Evolutionary conservation across 495 filamentous ascomycete genomes (phyloP).

Genomic region (Lasiosphaeria hispida): DNA sequence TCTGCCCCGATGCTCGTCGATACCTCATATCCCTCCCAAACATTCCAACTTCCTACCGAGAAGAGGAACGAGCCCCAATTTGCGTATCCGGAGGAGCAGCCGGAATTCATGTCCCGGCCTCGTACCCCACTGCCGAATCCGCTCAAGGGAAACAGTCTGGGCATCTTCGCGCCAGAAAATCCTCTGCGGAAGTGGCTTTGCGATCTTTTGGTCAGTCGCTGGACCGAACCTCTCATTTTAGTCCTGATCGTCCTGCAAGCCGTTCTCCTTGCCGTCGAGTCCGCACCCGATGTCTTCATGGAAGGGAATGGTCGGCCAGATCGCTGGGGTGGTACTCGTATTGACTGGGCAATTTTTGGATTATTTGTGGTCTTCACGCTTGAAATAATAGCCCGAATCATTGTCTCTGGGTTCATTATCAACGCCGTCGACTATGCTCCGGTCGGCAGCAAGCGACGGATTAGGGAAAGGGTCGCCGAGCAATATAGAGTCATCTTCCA

Average conservation of each 20-base stretch:
- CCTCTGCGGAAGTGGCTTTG: slow-evolving; percentile 71
- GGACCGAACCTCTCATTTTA: slow-evolving; percentile 83
- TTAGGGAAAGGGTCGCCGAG: slow-evolving; percentile 68
- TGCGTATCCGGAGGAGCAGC: slow-evolving; percentile 23
- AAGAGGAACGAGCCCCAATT: slow-evolving; percentile 44
- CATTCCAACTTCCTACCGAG: slow-evolving; percentile 44
- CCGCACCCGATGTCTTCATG: slow-evolving; percentile 63
- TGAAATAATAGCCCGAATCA: slow-evolving; percentile 74
- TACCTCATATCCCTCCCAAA: slow-evolving; percentile 47
- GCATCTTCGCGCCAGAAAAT: slow-evolving; percentile 77
- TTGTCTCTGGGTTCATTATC: slow-evolving; percentile 88
- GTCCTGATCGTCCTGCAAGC: slow-evolving; percentile 86
- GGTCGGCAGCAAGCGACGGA: slow-evolving; percentile 65
- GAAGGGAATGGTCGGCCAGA: slow-evolving; percentile 45
- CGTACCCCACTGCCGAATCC: slow-evolving; percentile 67
- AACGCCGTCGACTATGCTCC: slow-evolving; percentile 86
- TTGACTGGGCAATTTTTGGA: slow-evolving; percentile 76
- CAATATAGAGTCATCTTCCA: slow-evolving; percentile 76
- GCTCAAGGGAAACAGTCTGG: slow-evolving; percentile 80
- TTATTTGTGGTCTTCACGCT: slow-evolving; percentile 91
- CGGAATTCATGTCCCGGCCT: slow-evolving; percentile 28
- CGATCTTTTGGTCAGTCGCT: slow-evolving; percentile 83
- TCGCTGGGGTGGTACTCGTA: slow-evolving; percentile 63
- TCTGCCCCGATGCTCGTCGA: slow-evolving; percentile 53
- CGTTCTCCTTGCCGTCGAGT: slow-evolving; percentile 78